Evolutionary conservation across 2,329 filamentous ascomycete genomes (phyloP), one percentile per base, ranked within the genome.

Genomic region (Colletotrichum cordylinicola): DNA sequence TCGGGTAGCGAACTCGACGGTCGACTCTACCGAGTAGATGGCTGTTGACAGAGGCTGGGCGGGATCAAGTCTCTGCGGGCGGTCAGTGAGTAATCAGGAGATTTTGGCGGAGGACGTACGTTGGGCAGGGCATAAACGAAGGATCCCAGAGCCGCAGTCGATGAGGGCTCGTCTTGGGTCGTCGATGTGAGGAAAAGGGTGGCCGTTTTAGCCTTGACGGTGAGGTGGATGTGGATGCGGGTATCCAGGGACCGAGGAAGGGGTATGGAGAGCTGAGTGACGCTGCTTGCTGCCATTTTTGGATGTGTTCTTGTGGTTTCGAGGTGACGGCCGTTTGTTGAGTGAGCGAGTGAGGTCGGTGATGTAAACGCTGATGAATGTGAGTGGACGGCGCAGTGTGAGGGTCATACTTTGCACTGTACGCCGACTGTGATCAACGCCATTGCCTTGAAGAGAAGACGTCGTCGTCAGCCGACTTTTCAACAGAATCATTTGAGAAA

Each of bases 81-180:
- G 7, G 18, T 48, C 18, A 24, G 67, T 29, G 15, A 4, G 31
- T 43, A n/a, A 3, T 8, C 61, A 16, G 15, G 39, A n/a, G 8
- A 16, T 52, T 76, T 33, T 67, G 27, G n/a, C 16, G 6, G 27
- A 37, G n/a, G 24, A 64, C 87, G 80, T 87, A 98, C 97, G 86
- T 98, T 94, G 18, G 97, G 96, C 83, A 99, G 91, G 4, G 96
- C 95, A 83, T 98, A 98, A 61, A 98, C 95, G 82, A 98, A 96
- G 66, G 95, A 98, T 4, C 97, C 96, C 85, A 98, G 90, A 66
- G 90, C 87, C 55, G 90, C 86, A 9, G 88, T 82, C 10, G 84
- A 82, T 15, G 86, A 86, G n/a, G 84, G 82, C 56, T 91, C 89
- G 68, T 91, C 90, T 71, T 87, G 86, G 31, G 88, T 82, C 5